phyloP scores from a whole-genome alignment of 1,139 yeast species.

The Debaryomyces robertsiae region DNA sequence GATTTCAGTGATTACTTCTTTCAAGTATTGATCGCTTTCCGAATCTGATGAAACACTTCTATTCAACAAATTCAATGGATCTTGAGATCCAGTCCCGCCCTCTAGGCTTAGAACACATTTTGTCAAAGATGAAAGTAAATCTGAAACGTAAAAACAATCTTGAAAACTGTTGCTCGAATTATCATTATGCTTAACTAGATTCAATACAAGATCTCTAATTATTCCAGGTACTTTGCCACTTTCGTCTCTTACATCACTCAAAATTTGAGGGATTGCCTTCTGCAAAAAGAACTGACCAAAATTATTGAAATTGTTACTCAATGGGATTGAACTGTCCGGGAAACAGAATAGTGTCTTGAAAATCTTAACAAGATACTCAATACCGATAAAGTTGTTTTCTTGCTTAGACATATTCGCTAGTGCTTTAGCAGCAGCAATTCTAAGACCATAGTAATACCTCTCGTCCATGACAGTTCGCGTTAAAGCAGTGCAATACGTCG shows the following conservation, averaged over 20 bases:
- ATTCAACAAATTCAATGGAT: constrained; percentile 21
- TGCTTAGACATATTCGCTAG: constrained; percentile 67
- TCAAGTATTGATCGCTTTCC: constrained; percentile 25
- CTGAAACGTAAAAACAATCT: constrained; percentile 69
- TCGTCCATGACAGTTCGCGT: constrained; percentile 81
- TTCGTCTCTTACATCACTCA: constrained; percentile 62
- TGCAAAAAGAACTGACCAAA: constrained; percentile 68
- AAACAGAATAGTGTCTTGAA: constrained; percentile 76
- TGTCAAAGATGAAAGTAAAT: constrained; percentile 59
- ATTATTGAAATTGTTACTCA: constrained; percentile 78
- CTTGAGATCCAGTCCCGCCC: constrained; percentile 34
- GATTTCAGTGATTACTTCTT: constrained; percentile 48
- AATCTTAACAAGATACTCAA: constrained; percentile 69
- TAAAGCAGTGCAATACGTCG: constrained; percentile 75
- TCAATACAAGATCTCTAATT: constrained; percentile 65
- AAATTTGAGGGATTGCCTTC: constrained; percentile 64
- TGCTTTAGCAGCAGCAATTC: constrained; percentile 85
- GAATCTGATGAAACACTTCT: constrained; percentile 13
- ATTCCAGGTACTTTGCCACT: constrained; percentile 68
- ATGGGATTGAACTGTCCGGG: constrained; percentile 63
- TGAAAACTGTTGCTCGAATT: constrained; percentile 77
- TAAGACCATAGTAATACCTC: constrained; percentile 85
- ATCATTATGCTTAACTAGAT: constrained; percentile 80
- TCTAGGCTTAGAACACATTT: constrained; percentile 35
- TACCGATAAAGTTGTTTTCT: constrained; percentile 68